These are phyloP conservation scores for Lyophyllum semitale DNA, from an alignment of 768 basidiomycete genomes.

Conservation along the genomic window DNA sequence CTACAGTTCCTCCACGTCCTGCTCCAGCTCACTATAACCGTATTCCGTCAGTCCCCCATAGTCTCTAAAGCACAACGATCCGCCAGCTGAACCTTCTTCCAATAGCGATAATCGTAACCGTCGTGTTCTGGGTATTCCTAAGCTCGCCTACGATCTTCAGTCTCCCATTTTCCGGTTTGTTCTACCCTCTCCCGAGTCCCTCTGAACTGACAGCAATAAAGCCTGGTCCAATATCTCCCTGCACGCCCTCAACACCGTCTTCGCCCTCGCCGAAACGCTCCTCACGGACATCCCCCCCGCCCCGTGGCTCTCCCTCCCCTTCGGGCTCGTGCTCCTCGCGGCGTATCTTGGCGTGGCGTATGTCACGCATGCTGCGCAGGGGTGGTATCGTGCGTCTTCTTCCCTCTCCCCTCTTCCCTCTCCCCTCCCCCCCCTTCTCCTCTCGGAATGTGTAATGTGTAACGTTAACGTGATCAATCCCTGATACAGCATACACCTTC, in stretches of 20 bases:
- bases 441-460: neutral
- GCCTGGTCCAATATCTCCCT: conserved; percentile 62
- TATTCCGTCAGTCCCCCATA: conserved; percentile 62
- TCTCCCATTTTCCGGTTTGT: neutral
- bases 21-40: conserved; percentile 49
- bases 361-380: conserved; percentile 59
- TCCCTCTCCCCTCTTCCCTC: neutral
- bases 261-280: conserved; percentile 59
- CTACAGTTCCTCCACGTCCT: conserved; percentile 61
- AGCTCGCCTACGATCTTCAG: conserved; percentile 41
- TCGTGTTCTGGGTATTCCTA: conserved; percentile 64
- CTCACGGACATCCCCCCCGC: conserved; percentile 52
- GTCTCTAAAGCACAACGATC: no score
- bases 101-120: conserved; percentile 63
- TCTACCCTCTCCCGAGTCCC: no score
- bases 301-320: conserved; percentile 52
- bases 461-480: neutral
- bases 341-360: conserved; percentile 70
- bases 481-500: conserved; percentile 58
- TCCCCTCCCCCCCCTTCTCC: neutral
- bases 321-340: conserved; percentile 50
- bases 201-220: conserved; percentile 16
- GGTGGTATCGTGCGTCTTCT: conserved; percentile 59
- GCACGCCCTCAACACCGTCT: conserved; percentile 60
- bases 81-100: no score